Percentiles rank a stretch among this genome's conserved stretches.
These are phyloP conservation scores for Aaosphaeria arxii DNA, from an alignment of 2,329 filamentous ascomycete species.

Conservation along the genomic window DNA sequence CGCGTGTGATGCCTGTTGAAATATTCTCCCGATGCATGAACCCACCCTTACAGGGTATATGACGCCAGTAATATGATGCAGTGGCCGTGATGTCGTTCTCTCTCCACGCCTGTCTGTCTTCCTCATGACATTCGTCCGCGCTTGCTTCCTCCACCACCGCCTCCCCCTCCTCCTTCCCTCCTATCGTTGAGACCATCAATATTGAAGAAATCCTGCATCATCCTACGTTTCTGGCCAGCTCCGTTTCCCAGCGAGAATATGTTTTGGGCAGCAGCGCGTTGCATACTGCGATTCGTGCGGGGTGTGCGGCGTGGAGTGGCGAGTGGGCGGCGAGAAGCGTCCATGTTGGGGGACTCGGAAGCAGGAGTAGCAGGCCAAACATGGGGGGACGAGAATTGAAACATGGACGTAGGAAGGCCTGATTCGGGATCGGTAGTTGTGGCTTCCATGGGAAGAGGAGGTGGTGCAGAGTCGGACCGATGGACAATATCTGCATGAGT, in stretches of 20 bases:
- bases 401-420: slow-evolving; percentile 41
- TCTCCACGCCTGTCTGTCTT: neutral
- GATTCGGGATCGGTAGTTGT: slow-evolving; percentile 25
- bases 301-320: slow-evolving; percentile 29
- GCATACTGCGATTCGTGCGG: slow-evolving; percentile 34
- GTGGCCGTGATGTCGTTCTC: neutral
- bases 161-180: slow-evolving; percentile 52
- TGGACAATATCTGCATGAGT: slow-evolving; percentile 11
- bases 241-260: slow-evolving; percentile 56
- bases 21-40: too few species aligned
- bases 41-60: neutral
- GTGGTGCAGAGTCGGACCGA: slow-evolving; percentile 29
- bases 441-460: slow-evolving; percentile 39
- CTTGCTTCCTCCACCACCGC: slow-evolving; percentile 33
- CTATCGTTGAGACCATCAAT: slow-evolving; percentile 59
- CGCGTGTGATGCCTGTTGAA: neutral
- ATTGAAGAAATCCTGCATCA: slow-evolving; percentile 74
- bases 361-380: slow-evolving; percentile 53
- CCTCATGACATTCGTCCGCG: slow-evolving; percentile 37
- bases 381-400: slow-evolving; percentile 68
- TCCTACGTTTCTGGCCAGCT: slow-evolving; percentile 69
- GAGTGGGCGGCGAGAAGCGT: slow-evolving; percentile 30
- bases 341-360: slow-evolving; percentile 17
- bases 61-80: neutral
- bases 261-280: slow-evolving; percentile 31